Conservation (phyloP, 768 basidiomycete species). For the Mycena polygramma region DNA sequence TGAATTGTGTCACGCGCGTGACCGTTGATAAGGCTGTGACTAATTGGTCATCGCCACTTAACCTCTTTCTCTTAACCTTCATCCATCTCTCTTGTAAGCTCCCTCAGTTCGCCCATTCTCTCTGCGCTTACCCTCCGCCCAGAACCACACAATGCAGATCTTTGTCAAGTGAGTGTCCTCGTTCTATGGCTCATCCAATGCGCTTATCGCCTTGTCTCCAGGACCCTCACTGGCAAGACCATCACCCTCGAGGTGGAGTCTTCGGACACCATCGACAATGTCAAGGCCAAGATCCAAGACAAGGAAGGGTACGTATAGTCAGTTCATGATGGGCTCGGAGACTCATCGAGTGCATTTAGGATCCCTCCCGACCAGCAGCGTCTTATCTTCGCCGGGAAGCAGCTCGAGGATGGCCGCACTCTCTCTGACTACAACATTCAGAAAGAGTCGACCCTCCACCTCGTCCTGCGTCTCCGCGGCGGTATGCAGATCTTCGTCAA, state of each 20-base stretch:
- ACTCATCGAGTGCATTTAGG: slow-evolving; percentile 5
- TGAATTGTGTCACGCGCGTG: no score
- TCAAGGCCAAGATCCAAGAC: slow-evolving; percentile 82
- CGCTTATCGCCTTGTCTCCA: not conserved
- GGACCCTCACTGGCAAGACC: slow-evolving; percentile 75
- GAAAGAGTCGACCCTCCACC: slow-evolving; percentile 70
- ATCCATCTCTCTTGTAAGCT: slow-evolving; percentile 2
- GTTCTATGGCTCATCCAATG: not conserved
- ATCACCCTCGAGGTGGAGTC: slow-evolving; percentile 83
- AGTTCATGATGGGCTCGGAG: slow-evolving; percentile 40
- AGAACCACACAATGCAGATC: slow-evolving; percentile 68
- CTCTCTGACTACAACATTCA: slow-evolving; percentile 78
- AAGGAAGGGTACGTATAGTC: slow-evolving; percentile 83
- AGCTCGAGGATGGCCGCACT: slow-evolving; percentile 89
- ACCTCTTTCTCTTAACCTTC: slow-evolving; percentile 1
- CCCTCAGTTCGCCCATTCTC: not conserved
- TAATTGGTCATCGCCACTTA: not conserved
- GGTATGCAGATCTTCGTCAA: slow-evolving; percentile 48
- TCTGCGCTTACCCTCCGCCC: not conserved
- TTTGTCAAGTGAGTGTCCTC: slow-evolving; percentile 58
- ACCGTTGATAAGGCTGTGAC: no score
- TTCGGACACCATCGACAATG: slow-evolving; percentile 81
- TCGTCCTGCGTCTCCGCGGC: slow-evolving; percentile 52
- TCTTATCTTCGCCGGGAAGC: slow-evolving; percentile 90
- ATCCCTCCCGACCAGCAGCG: slow-evolving; percentile 59